Conservation (phyloP, 2,329 filamentous ascomycete species). For the Microdochium trichocladiopsis region DNA sequence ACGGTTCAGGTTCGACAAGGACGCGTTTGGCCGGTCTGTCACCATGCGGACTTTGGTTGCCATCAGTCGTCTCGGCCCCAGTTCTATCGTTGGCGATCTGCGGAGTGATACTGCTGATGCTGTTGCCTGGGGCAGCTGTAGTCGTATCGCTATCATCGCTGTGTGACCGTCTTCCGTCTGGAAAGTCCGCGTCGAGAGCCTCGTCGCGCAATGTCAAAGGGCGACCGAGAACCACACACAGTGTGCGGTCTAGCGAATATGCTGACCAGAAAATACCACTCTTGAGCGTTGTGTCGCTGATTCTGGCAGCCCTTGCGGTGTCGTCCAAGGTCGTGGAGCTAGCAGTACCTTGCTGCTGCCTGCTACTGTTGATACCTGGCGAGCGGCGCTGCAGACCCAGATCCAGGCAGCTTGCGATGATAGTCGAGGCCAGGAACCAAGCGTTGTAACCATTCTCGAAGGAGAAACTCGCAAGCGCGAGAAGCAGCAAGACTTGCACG, state of each 20-base stretch:
- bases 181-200: conserved; percentile 11
- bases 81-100: not conserved
- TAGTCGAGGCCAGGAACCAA: conserved; percentile 17
- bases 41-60: not conserved
- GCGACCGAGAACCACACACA: conserved; percentile 14
- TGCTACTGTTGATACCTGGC: conserved; percentile 3
- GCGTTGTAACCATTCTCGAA: conserved; percentile 13
- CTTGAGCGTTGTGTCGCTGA: conserved; percentile 6
- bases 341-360: not conserved
- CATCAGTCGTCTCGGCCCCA: not conserved
- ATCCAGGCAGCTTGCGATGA: conserved; percentile 17
- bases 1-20: not conserved
- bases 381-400: conserved; percentile 16
- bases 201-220: conserved; percentile 17
- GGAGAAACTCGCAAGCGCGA: conserved; percentile 14
- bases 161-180: conserved; percentile 2
- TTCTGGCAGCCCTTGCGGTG: conserved; percentile 3
- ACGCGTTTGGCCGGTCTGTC: not conserved
- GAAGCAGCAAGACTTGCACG: conserved; percentile 13
- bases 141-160: not conserved
- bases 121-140: not conserved
- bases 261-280: conserved; percentile 18
- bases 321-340: not conserved
- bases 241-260: conserved; percentile 15
- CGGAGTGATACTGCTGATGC: not conserved